phyloP scores from a whole-genome alignment of 2,329 filamentous ascomycete genomes.

The Leptographium lundbergii region DNA sequence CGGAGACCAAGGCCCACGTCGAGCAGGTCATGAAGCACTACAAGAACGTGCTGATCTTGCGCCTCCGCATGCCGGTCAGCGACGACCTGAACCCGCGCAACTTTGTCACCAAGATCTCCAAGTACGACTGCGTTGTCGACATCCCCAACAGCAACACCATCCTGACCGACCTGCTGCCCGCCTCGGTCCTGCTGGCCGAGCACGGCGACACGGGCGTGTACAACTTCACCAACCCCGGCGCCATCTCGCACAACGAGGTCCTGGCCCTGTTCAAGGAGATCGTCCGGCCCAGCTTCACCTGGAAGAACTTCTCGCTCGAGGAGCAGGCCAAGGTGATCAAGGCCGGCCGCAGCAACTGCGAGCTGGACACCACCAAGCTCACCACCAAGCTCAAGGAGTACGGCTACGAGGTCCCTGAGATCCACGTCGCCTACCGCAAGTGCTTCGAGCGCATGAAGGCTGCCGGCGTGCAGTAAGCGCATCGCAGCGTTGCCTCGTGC shows the following conservation, averaged over 20 bases:
- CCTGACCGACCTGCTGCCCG: conserved; percentile 50
- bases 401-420: conserved; percentile 43
- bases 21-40: conserved; percentile 54
- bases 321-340: conserved; percentile 57
- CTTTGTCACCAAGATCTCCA: conserved; percentile 57
- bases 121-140: conserved; percentile 52
- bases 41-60: conserved; percentile 48
- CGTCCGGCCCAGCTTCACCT: conserved; percentile 45
- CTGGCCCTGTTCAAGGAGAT: conserved; percentile 49
- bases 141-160: conserved; percentile 59
- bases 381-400: conserved; percentile 47
- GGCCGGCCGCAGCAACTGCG: conserved; percentile 54
- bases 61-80: conserved; percentile 56
- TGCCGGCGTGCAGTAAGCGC: conserved; percentile 32
- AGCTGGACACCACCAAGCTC: conserved; percentile 50
- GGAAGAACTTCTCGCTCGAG: conserved; percentile 54
- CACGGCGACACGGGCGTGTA: conserved; percentile 68
- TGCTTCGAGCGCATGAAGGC: conserved; percentile 54
- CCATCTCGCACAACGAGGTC: conserved; percentile 60
- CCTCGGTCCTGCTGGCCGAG: conserved; percentile 76
- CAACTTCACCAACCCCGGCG: conserved; percentile 60
- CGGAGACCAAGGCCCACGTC: conserved; percentile 51
- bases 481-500: too few relatives aligned
- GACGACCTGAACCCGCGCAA: conserved; percentile 54
- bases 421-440: conserved; percentile 46